Conservation (phyloP, 148 eudicot species). For the Bassia scoparia region DNA sequence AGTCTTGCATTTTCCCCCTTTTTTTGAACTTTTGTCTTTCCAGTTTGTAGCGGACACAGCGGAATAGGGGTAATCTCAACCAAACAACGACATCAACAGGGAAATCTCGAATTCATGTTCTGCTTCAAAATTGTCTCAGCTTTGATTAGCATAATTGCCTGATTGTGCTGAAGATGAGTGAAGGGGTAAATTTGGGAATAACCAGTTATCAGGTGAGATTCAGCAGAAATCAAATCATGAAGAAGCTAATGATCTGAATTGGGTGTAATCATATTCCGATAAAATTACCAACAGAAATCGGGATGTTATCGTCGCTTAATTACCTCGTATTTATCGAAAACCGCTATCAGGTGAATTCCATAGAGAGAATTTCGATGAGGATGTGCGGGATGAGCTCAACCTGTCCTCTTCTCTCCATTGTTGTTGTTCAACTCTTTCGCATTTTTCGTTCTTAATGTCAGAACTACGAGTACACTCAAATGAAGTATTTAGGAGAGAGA, state of each 20-base stretch:
- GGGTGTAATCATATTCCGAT: slow-evolving; percentile 61
- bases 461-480: too few species aligned
- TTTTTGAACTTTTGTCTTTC: too few species aligned
- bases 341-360: slow-evolving; percentile 66
- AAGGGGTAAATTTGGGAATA: slow-evolving; percentile 53
- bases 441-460: too few species aligned
- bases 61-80: too few species aligned
- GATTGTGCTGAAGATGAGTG: slow-evolving; percentile 38
- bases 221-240: slow-evolving; percentile 47
- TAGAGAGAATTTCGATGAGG: too few species aligned
- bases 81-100: too few species aligned
- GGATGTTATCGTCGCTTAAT: slow-evolving; percentile 49
- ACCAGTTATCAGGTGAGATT: slow-evolving; percentile 58
- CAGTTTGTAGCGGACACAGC: too few species aligned
- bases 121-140: slow-evolving; percentile 48
- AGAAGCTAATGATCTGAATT: slow-evolving; percentile 63
- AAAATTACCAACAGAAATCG: slow-evolving; percentile 64
- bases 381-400: slow-evolving; percentile 73
- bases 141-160: slow-evolving; percentile 54
- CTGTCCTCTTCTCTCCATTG: too few species aligned
- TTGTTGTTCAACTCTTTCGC: too few species aligned
- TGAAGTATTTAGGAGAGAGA: too few species aligned
- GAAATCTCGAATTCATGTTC: slow-evolving; percentile 49
- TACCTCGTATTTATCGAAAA: slow-evolving; percentile 88
- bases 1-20: too few species aligned